Conservation (phyloP, 2,329 filamentous ascomycete genomes). For the Bipolaris cookei region DNA sequence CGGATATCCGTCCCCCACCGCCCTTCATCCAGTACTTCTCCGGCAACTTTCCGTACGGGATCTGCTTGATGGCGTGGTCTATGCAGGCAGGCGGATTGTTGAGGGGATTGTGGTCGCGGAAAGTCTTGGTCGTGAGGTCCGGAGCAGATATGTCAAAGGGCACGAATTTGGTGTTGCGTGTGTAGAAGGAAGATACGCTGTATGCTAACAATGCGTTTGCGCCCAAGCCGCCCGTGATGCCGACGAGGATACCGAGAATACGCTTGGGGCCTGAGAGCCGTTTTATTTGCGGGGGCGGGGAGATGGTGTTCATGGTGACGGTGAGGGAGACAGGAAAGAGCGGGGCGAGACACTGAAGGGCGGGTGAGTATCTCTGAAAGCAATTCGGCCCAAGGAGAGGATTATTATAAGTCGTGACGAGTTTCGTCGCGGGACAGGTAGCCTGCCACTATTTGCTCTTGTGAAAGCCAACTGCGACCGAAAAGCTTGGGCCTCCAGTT, state of each 20-base stretch:
- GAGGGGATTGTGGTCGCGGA: constrained; percentile 42
- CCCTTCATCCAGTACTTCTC: constrained; percentile 27
- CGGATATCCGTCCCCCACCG: constrained; percentile 23
- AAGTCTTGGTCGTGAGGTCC: constrained; percentile 33
- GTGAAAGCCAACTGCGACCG: constrained; percentile 15
- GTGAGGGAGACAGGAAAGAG: too few species aligned
- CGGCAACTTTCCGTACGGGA: constrained; percentile 45
- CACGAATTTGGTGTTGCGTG: constrained; percentile 46
- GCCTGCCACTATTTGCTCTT: constrained; percentile 6
- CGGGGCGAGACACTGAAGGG: too few species aligned
- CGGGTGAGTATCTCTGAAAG: background rate
- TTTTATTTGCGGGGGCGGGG: constrained; percentile 40
- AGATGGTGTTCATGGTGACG: constrained; percentile 45
- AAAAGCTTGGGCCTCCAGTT: constrained; percentile 23
- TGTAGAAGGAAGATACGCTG: constrained; percentile 44
- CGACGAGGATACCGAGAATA: constrained; percentile 40
- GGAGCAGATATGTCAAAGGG: constrained; percentile 41
- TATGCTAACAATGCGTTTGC: constrained; percentile 44
- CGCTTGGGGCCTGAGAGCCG: constrained; percentile 39
- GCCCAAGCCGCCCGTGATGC: constrained; percentile 39
- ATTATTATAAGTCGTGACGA: background rate
- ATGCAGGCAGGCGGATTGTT: constrained; percentile 45
- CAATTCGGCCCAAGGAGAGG: background rate
- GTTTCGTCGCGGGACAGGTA: background rate
- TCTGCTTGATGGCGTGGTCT: constrained; percentile 46